These are phyloP conservation scores for Lepiota subincarnata DNA, from an alignment of 768 basidiomycete species.

Conservation along the genomic window DNA sequence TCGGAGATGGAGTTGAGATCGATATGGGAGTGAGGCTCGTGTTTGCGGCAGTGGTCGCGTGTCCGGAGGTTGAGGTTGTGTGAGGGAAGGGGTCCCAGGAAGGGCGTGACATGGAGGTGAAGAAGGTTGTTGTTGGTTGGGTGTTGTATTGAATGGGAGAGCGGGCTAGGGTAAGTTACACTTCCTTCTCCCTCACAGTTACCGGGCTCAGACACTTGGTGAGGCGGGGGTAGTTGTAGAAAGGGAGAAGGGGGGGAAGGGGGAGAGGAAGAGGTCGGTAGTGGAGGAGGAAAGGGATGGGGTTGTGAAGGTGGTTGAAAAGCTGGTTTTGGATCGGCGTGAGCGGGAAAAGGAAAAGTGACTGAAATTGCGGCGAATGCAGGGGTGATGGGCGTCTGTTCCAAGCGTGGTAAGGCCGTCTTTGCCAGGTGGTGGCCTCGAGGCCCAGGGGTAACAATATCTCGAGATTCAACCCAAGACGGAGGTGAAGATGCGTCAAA, in stretches of 20 bases:
- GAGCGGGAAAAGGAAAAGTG: not conserved
- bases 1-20: not conserved
- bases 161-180: not conserved
- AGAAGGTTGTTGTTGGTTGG: not conserved
- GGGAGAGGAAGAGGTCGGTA: not conserved
- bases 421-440: constrained; percentile 6
- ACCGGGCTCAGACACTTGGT: too few species aligned
- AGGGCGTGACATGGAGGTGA: constrained; percentile 5
- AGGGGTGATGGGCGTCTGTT: constrained; percentile 1
- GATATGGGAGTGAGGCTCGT: not conserved
- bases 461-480: not conserved
- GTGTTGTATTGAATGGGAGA: not conserved
- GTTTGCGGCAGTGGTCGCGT: not conserved
- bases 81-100: constrained; percentile 4
- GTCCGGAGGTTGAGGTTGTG: not conserved
- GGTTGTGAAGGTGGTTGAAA: not conserved
- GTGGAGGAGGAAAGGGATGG: too few species aligned
- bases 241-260: not conserved
- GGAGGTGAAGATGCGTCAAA: not conserved
- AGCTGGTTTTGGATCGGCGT: not conserved
- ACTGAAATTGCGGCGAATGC: constrained; percentile 3
- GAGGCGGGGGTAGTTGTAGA: too few species aligned
- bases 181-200: not conserved
- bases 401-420: not conserved
- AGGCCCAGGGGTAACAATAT: constrained; percentile 2